Base-by-base conservation (phyloP, 345 rosid genomes). In the Mercurialis annua region DNA sequence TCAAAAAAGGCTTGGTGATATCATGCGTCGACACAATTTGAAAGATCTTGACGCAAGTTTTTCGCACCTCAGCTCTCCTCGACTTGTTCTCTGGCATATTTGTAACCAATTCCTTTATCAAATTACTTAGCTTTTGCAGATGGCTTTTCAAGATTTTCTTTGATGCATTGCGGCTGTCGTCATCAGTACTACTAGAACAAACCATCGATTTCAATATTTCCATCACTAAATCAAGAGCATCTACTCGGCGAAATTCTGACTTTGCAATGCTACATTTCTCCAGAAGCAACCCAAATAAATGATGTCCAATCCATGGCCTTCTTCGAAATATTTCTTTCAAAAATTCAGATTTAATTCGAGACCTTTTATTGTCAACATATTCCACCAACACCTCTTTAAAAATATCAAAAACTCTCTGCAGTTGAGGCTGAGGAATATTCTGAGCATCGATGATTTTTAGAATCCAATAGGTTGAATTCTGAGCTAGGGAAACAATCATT, bases 401-500 rank as follows among this genome's bases (percentile, higher is more conserved):
- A 57, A 86, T 79, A 69, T 81, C 81, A 66, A 80, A 52, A 65
- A 86, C 82, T 74, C 75, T 78, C 74, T 88, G 81, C 65, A 84
- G 78, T 54, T 92, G 90, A 67, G 79, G 14, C 71, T 80, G 83
- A 2, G 87, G 27, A 62, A 76, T 83, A 14, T 82, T 82, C 59
- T 78, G 80, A 10, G 90, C 81, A 76, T 86, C 96, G 46, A 92
- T 81, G 61, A 94, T 85, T 80, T 85, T 94, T 61, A 89, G 79
- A 69, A 86, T 71, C 97, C 97, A 89, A 73, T 79, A 81, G 11
- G 90, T 80, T 56, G 99, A 94, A 75, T 83, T 82, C 76, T 87
- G 87, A 16, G 87, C 92, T 5, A 94, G 84, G 60, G 87, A 83
- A 51, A 77, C 70, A 24, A 88, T 68, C 84, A 94, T 84, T 79